Evolutionary conservation across 73 alveolate genomes (phyloP).

Genomic region (Paramecium sexaurelia): DNA sequence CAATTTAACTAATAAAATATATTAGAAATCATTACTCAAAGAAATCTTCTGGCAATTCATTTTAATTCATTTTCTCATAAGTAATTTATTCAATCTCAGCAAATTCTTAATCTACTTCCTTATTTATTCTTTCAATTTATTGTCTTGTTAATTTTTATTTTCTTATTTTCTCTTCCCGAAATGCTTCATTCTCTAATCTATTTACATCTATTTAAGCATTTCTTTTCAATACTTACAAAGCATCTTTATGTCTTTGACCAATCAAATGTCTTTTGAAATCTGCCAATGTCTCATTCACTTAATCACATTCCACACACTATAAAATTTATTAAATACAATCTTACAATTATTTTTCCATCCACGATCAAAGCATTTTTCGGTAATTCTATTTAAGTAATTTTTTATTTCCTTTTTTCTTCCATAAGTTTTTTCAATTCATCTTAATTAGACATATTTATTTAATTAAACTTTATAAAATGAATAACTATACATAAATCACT

Average conservation of each 20-base stretch:
- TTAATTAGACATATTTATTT: neutral
- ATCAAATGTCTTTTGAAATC: neutral
- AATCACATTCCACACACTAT: neutral
- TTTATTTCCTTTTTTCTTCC: neutral
- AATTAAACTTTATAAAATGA: neutral
- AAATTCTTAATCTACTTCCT: neutral
- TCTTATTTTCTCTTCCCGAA: neutral
- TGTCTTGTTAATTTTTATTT: neutral
- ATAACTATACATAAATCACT: neutral
- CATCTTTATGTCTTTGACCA: neutral
- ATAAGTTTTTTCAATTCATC: neutral
- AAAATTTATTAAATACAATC: neutral
- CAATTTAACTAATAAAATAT: neutral
- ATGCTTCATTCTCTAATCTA: neutral
- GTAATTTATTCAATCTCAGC: neutral
- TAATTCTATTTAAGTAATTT: neutral
- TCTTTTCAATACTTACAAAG: slow-evolving; percentile 28
- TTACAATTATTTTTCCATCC: neutral
- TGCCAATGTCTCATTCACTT: neutral
- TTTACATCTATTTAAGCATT: neutral
- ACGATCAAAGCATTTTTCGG: neutral
- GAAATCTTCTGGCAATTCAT: neutral
- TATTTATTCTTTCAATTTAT: neutral
- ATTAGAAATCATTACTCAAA: neutral
- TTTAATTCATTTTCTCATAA: neutral